Evolutionary conservation across 306 rosid genomes (phyloP), one percentile per base, ranked within the genome.

Genomic region (Spatholobus suberectus): DNA sequence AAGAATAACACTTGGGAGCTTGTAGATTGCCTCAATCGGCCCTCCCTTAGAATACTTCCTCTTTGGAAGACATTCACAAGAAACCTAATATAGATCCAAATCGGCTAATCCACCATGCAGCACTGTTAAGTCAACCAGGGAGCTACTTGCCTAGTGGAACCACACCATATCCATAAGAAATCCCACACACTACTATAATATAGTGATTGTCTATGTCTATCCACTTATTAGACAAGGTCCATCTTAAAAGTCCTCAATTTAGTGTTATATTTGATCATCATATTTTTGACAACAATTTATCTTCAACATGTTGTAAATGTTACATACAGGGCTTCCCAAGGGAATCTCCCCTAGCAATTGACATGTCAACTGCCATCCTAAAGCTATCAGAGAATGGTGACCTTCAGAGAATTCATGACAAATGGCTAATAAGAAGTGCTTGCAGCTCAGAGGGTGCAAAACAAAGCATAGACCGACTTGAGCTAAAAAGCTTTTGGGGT

Each of bases 301-400:
- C n/a, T n/a, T n/a, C n/a, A n/a, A n/a, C n/a, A n/a, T n/a, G 76
- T 79, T 79, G 44, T 44, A 23, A 29, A 58, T 72, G 38, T 81
- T 18, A 24, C 90, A 94, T 61, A n/a, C 90, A 94, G 98, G 94
- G 91, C 27, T 94, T 94, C 66, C 88, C 81, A 8, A 84, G 90
- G 62, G 92, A 94, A 82, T 91, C 98, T 17, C 97, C 98, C 8
- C 73, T 94, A 70, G 93, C 98, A 54, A 82, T 90, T 27, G 98
- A 94, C 85, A 20, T 91, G 91, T 92, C 97, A n/a, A 89, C 89
- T 1, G 97, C 97, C 18, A 54, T 90, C 18, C 75, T 93, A 70
- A 88, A 59, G 77, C 89, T 93, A 29, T 90, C 93, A 2, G 98
- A 93, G 58, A 88, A 58, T 29, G 97, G 98, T 23, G 97, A 90